Conservation (phyloP, 305 asterid genomes). For the Fraxinus nigra region DNA sequence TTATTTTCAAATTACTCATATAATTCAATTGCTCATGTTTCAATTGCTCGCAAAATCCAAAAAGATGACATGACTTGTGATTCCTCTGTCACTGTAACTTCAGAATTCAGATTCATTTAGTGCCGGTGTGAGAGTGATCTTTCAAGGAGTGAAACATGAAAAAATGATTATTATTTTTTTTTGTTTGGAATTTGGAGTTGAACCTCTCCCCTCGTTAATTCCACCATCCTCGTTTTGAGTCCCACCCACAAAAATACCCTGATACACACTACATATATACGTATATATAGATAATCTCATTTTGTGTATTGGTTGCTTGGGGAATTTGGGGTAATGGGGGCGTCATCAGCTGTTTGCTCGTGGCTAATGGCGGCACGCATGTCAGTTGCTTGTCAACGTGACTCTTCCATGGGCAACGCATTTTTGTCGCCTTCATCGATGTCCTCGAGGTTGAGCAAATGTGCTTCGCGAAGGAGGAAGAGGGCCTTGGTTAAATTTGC, state of each 20-base stretch:
- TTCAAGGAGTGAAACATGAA: no score
- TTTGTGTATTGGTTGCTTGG: background rate
- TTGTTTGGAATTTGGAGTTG: no score
- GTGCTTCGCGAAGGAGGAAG: constrained; percentile 37
- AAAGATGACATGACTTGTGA: constrained; percentile 17
- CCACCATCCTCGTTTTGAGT: constrained; percentile 27
- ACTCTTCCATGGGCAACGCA: constrained; percentile 38
- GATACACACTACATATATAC: background rate
- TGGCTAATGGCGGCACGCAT: constrained; percentile 47
- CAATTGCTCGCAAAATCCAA: background rate
- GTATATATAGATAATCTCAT: background rate
- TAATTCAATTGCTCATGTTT: background rate
- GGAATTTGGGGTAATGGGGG: background rate
- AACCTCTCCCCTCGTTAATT: constrained; percentile 27
- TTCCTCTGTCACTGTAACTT: background rate
- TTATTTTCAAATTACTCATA: no score
- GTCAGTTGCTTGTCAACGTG: constrained; percentile 45
- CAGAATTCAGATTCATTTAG: constrained; percentile 23
- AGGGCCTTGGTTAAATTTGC: constrained; percentile 38
- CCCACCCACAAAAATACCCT: background rate
- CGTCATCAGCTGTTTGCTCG: constrained; percentile 25
- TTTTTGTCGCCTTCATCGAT: constrained; percentile 27
- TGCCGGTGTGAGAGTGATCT: background rate
- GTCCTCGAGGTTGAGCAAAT: background rate
- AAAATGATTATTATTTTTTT: no score